Evolutionary conservation across 495 filamentous ascomycete genomes (phyloP).

Genomic region (Hypomontagnella submonticulosa): DNA sequence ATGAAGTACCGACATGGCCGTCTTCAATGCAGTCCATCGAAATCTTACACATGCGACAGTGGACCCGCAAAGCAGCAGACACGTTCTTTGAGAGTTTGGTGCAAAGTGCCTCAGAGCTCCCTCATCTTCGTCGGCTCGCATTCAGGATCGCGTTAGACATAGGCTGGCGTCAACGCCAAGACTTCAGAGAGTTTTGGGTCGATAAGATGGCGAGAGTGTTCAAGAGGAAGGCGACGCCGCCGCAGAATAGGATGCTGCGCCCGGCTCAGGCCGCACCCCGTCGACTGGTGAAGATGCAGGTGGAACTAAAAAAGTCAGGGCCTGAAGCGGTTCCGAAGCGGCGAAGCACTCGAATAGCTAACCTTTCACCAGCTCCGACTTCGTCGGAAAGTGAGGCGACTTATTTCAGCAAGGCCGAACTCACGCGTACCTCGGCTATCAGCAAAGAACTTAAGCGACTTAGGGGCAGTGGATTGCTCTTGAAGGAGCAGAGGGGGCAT

Average conservation of each 20-base stretch:
- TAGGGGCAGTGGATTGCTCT: constrained; percentile 23
- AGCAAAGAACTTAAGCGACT: constrained; percentile 36
- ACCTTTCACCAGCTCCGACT: constrained; percentile 42
- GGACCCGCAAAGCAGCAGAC: constrained; percentile 69
- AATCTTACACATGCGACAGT: constrained; percentile 77
- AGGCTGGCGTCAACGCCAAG: constrained; percentile 80
- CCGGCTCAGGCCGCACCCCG: constrained; percentile 40
- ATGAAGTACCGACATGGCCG: constrained; percentile 81
- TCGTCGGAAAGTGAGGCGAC: constrained; percentile 47
- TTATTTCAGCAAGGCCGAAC: constrained; percentile 17
- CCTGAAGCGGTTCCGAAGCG: constrained; percentile 15
- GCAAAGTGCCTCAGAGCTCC: constrained; percentile 70
- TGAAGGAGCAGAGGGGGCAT: constrained; percentile 38
- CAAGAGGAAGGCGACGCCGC: constrained; percentile 64
- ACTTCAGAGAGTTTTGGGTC: constrained; percentile 78
- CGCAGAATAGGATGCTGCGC: constrained; percentile 53
- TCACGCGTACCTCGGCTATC: constrained; percentile 26
- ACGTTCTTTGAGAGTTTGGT: constrained; percentile 81
- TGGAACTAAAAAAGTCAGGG: background rate
- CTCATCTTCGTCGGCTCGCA: constrained; percentile 70
- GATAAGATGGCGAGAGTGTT: constrained; percentile 71
- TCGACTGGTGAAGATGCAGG: constrained; percentile 26
- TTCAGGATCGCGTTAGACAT: constrained; percentile 79
- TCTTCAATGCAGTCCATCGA: constrained; percentile 73
- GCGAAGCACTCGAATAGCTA: constrained; percentile 41